phyloP scores from a whole-genome alignment of 1,284 basidiomycete genomes.

The Cutaneotrichosporon spelunceum region DNA sequence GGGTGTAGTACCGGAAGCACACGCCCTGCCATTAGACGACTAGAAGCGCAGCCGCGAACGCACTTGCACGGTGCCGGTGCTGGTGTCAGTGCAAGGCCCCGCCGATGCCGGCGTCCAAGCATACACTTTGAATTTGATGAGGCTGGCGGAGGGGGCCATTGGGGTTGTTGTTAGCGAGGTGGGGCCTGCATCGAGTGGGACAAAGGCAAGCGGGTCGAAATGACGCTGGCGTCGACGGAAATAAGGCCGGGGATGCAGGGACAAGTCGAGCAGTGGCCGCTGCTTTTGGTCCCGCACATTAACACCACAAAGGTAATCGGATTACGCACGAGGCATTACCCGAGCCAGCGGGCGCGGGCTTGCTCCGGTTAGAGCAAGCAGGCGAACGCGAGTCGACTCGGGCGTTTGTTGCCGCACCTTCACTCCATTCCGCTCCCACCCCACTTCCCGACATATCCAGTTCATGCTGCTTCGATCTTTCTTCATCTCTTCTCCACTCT shows the following conservation, averaged over 20 bases:
- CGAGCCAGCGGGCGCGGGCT: too few relatives aligned
- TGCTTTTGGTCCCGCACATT: too few relatives aligned
- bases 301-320: not conserved
- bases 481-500: not conserved
- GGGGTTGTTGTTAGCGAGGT: not conserved
- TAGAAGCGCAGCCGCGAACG: not conserved
- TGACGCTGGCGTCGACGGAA: too few relatives aligned
- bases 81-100: conserved; percentile 21
- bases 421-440: not conserved
- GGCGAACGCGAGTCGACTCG: not conserved
- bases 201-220: too few relatives aligned
- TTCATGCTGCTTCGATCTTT: not conserved
- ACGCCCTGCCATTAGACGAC: conserved; percentile 37
- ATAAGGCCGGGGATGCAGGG: too few relatives aligned
- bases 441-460: not conserved
- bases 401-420: too few relatives aligned
- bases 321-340: not conserved
- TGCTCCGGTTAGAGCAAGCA: not conserved
- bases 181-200: too few relatives aligned
- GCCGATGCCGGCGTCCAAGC: conserved; percentile 7
- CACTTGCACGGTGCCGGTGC: conserved; percentile 44
- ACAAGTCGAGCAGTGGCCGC: too few relatives aligned
- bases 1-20: conserved; percentile 39
- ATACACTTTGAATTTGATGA: conserved; percentile 47
- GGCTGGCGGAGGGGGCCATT: conserved; percentile 17